These are phyloP conservation scores for Magnusiomyces ingens DNA, from an alignment of 1,139 yeast species.

Conservation along the genomic window DNA sequence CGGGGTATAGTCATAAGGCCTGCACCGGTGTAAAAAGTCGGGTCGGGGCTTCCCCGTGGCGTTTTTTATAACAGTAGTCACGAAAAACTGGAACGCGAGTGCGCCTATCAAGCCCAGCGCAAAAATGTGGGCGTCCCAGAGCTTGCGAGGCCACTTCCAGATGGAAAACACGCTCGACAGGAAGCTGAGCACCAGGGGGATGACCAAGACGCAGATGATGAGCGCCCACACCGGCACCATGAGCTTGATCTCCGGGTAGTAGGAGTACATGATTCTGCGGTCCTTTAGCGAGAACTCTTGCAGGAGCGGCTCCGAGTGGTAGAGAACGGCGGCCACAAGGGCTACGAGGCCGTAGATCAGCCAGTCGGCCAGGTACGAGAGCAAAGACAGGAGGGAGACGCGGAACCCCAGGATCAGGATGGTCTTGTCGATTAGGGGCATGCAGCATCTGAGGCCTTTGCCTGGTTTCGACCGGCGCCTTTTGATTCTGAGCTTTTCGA, in stretches of 20 bases:
- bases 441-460: not conserved
- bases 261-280: conserved; percentile 1
- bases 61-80: conserved; percentile 7
- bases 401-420: conserved; percentile 7
- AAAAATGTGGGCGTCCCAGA: conserved; percentile 12
- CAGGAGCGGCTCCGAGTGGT: conserved; percentile 8
- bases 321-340: conserved; percentile 3
- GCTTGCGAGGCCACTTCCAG: conserved; percentile 10
- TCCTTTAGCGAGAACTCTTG: conserved; percentile 10
- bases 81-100: conserved; percentile 6
- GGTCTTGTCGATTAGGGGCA: conserved; percentile 2
- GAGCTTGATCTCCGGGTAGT: conserved; percentile 4
- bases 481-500: too few species aligned
- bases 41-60: conserved; percentile 11
- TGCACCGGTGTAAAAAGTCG: conserved; percentile 9
- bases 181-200: conserved; percentile 6
- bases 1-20: conserved; percentile 8
- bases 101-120: conserved; percentile 8
- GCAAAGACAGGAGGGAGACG: conserved; percentile 5
- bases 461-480: too few species aligned
- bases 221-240: conserved; percentile 10
- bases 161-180: conserved; percentile 5
- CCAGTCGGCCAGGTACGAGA: conserved; percentile 12
- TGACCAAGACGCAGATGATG: not conserved
- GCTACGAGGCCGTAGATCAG: conserved; percentile 1